Evolutionary conservation across 805 yeast genomes (phyloP), one percentile per base, ranked within the genome.

Genomic region (Teunomyces panamensis): DNA sequence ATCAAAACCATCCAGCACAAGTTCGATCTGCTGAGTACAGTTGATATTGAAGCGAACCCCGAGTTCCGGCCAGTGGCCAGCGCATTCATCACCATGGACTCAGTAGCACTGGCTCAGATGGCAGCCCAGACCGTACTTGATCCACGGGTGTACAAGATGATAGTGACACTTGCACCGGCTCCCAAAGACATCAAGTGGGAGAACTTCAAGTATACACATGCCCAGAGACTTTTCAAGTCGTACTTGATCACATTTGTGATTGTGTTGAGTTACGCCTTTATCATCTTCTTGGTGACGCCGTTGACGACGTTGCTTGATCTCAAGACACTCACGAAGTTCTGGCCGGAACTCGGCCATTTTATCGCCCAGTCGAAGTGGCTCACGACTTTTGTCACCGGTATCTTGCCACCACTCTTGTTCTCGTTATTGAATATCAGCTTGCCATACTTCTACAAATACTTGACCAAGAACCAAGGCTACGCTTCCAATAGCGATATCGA

Each of bases 401-500:
- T 81, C 47, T 66, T 81, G 57, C 86, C 86, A 10, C 83, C 86
- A 9, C 73, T 80, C 48, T 74, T 81, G 47, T 81, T 80, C 63
- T 74, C 84, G 3, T 54, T 79, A 47, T 70, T 81, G 57, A 81
- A 80, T 57, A 67, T 78, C 27, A 63, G 67, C 37, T 61, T 81
- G 33, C 86, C 86, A 2, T 81, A 80, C 58, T 75, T 79, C 45
- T 81, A 80, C 54, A 68, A 77, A 14, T 78, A 66, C 50, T 67
- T 81, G 30, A 71, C 83, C 1, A 65, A 67, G 48, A 61, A 65
- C 47, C 85, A 81, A 58, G 84, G 85, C 1, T 66, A 78, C 53
- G 62, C 74, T 9, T 79, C 83, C 43, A 77, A 78, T 49, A 81
- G 84, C 41, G 85, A 81, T 49, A 76, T 78, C 39, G 85, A 81